Conservation (phyloP, 2,329 filamentous ascomycete species). For the Sporothrix brasiliensis region DNA sequence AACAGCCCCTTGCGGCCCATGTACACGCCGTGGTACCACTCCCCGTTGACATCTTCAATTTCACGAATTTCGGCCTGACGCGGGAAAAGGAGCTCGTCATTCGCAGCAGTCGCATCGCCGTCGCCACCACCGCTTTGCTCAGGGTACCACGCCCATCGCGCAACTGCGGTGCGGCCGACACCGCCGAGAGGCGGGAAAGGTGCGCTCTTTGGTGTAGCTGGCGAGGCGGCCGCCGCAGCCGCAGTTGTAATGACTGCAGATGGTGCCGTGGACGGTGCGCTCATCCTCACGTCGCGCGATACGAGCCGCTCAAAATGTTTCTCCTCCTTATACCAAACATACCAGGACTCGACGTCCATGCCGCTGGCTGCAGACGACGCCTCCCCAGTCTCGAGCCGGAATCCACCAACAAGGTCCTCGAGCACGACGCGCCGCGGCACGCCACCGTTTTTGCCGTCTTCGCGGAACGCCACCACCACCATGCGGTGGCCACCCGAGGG, state of each 20-base stretch:
- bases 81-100: conserved; percentile 82
- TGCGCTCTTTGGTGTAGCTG: conserved; percentile 38
- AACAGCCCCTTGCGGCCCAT: conserved; percentile 80
- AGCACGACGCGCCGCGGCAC: conserved; percentile 70
- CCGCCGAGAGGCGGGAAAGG: conserved; percentile 76
- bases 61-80: conserved; percentile 80
- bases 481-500: conserved; percentile 74
- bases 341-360: conserved; percentile 33
- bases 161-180: conserved; percentile 63
- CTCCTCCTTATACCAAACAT: conserved; percentile 43
- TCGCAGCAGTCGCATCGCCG: conserved; percentile 56
- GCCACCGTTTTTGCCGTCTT: conserved; percentile 53
- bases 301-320: conserved; percentile 53
- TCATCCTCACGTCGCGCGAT: conserved; percentile 54
- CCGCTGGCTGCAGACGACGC: conserved; percentile 41
- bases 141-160: conserved; percentile 79
- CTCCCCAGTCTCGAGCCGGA: conserved; percentile 64
- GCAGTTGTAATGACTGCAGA: not conserved
- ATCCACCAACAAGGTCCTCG: conserved; percentile 76
- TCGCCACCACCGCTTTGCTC: conserved; percentile 52
- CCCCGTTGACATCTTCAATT: conserved; percentile 82
- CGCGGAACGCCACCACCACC: conserved; percentile 75
- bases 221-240: conserved; percentile 36
- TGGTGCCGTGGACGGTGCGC: conserved; percentile 36
- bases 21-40: conserved; percentile 88